A percentile compares a stretch with the other conserved stretches of the same genome.
These are phyloP conservation scores for Penicillium rolfsii DNA, from an alignment of 2,329 filamentous ascomycete genomes.

Conservation along the genomic window DNA sequence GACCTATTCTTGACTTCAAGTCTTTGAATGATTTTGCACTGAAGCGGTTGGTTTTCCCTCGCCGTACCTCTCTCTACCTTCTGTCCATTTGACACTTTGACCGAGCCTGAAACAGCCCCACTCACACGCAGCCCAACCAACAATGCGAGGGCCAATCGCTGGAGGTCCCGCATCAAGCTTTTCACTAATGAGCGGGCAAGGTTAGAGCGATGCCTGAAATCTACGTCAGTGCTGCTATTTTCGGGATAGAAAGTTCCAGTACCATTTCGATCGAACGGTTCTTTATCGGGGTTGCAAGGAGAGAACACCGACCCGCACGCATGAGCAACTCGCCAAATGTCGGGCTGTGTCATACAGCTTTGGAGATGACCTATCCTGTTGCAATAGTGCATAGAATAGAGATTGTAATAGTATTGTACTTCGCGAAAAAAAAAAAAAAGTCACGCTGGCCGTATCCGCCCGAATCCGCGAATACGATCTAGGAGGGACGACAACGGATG, in stretches of 20 bases:
- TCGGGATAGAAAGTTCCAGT: neutral
- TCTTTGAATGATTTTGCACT: neutral
- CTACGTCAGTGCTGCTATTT: conserved; percentile 14
- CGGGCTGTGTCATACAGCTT: neutral
- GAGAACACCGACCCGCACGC: neutral
- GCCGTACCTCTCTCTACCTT: neutral
- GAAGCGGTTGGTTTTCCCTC: neutral
- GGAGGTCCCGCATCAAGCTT: conserved; percentile 10
- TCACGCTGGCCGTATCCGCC: neutral
- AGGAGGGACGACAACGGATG: neutral
- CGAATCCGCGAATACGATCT: conserved; percentile 4
- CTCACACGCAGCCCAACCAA: conserved; percentile 13
- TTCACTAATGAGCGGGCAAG: neutral
- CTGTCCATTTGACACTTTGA: conserved; percentile 1
- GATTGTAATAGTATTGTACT: neutral
- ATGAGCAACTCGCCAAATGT: neutral
- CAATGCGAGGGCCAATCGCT: conserved; percentile 10
- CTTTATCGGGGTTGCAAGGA: neutral
- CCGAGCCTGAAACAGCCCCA: conserved; percentile 9
- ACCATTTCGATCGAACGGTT: neutral
- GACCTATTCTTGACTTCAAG: neutral
- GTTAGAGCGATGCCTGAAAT: neutral
- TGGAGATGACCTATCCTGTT: neutral
- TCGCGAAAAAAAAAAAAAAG: neutral
- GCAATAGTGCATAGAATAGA: neutral